phyloP scores from a whole-genome alignment of 176 grass and related monocot species.

The Coix lacrymajobi region DNA sequence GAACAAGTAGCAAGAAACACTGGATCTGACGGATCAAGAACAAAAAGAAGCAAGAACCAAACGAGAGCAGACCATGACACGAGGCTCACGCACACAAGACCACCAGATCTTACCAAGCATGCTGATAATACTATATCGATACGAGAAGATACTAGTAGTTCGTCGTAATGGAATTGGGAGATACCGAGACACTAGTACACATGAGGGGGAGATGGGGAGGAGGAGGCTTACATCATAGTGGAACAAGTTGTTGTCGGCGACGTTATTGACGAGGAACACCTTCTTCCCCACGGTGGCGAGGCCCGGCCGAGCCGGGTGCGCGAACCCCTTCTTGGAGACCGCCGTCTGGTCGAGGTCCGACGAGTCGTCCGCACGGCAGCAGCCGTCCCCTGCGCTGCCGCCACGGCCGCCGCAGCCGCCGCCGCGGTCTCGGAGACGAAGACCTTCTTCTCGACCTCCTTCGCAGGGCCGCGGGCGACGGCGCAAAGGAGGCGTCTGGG shows the following conservation, averaged over 20 bases:
- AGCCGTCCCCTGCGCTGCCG: neutral
- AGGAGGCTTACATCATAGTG: constrained; percentile 72
- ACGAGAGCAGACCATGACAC: too few species aligned
- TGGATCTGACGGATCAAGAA: neutral
- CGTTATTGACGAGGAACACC: constrained; percentile 66
- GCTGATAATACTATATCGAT: too few species aligned
- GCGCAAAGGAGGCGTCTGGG: neutral
- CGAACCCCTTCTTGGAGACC: constrained; percentile 48
- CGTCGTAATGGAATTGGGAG: too few species aligned
- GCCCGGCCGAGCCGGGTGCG: constrained; percentile 31
- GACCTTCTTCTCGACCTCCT: constrained; percentile 41
- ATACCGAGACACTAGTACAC: too few species aligned
- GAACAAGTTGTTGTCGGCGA: constrained; percentile 60
- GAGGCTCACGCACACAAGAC: neutral
- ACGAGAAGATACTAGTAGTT: neutral
- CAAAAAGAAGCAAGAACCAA: neutral
- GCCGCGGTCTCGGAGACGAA: constrained; percentile 48
- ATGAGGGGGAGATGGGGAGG: neutral
- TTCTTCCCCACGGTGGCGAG: constrained; percentile 22
- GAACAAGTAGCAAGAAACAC: neutral
- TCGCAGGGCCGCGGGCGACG: constrained; percentile 19
- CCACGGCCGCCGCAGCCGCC: neutral
- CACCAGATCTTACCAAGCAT: neutral
- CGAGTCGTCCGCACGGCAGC: neutral
- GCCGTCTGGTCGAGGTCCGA: constrained; percentile 19